These are phyloP conservation scores for Podaxis sp. DNA, from an alignment of 768 basidiomycete genomes.

Conservation along the genomic window DNA sequence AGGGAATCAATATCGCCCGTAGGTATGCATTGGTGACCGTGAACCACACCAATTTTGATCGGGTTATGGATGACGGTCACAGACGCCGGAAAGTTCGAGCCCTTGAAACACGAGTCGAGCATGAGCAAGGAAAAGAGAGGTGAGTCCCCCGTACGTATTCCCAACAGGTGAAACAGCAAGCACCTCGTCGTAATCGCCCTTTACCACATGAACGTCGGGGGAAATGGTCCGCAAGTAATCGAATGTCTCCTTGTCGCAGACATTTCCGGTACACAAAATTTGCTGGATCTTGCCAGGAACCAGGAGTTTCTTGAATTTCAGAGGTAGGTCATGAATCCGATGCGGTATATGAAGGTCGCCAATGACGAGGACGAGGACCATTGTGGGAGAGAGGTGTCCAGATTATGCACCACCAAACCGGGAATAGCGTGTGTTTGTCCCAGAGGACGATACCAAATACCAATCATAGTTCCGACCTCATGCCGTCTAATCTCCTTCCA, in stretches of 20 bases:
- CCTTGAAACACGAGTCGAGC: conserved; percentile 37
- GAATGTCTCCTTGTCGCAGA: conserved; percentile 96
- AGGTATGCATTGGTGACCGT: conserved; percentile 93
- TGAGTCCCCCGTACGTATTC: background rate
- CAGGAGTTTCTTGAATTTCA: conserved; percentile 96
- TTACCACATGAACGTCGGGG: conserved; percentile 87
- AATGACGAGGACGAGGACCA: conserved; percentile 95
- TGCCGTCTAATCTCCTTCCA: background rate
- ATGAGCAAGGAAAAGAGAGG: background rate
- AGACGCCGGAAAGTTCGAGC: conserved; percentile 72
- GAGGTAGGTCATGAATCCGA: conserved; percentile 83
- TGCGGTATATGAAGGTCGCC: conserved; percentile 98
- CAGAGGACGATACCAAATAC: background rate
- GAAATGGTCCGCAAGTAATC: conserved; percentile 95
- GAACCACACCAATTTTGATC: conserved; percentile 88
- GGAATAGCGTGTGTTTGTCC: background rate
- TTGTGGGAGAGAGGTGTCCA: conserved; percentile 27
- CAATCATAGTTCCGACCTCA: background rate
- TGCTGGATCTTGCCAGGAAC: conserved; percentile 97
- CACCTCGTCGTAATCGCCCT: conserved; percentile 97
- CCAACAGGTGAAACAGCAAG: background rate
- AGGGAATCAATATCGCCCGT: conserved; percentile 92
- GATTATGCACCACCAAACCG: background rate
- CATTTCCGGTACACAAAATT: conserved; percentile 96
- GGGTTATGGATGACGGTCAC: conserved; percentile 79